Percentiles rank a stretch among this genome's conserved stretches.
phyloP scores from a whole-genome alignment of 1,284 basidiomycete species.

The Melampsora larici-populina region DNA sequence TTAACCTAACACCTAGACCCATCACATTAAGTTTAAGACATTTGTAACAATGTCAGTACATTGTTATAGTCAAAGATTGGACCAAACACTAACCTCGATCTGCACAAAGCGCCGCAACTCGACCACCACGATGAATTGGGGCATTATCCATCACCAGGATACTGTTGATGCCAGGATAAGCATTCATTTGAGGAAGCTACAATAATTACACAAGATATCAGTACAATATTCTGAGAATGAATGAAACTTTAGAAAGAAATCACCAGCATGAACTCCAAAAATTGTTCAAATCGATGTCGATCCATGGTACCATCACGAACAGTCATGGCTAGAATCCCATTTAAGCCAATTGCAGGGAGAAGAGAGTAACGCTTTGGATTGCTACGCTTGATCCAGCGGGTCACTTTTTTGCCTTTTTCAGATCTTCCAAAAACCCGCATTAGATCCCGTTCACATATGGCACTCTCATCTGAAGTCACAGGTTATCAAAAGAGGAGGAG shows the following conservation, averaged over 20 bases:
- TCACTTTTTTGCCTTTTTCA: neutral
- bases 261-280: slow-evolving; percentile 14
- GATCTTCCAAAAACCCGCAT: neutral
- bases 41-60: too few relatives aligned
- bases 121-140: neutral
- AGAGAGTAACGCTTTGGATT: slow-evolving; percentile 1
- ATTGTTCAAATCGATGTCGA: slow-evolving; percentile 1
- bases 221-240: neutral
- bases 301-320: neutral
- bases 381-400: neutral
- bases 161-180: neutral
- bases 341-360: slow-evolving; percentile 6
- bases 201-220: neutral
- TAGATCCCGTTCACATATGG: neutral
- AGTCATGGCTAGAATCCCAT: neutral
- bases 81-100: neutral
- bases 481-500: too few relatives aligned
- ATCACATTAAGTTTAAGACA: too few relatives aligned
- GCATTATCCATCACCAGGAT: too few relatives aligned
- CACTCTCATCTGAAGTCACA: neutral
- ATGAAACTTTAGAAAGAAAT: neutral
- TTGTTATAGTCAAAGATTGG: too few relatives aligned
- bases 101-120: neutral
- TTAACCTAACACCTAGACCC: neutral
- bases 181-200: neutral